phyloP scores from a whole-genome alignment of 140 eudicot genomes.

The Cichorium intybus region DNA sequence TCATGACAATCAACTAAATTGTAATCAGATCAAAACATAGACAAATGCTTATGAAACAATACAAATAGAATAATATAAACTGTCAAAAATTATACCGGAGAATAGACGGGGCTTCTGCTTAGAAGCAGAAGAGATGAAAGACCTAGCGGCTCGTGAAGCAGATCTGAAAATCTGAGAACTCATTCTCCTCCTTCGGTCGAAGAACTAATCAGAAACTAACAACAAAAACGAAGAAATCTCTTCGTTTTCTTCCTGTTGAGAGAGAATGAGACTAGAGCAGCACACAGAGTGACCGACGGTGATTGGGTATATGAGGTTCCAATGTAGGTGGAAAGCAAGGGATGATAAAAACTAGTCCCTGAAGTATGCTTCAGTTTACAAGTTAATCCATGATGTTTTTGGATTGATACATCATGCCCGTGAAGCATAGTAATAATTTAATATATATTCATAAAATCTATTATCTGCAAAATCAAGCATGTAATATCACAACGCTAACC shows the following conservation, averaged over 20 bases:
- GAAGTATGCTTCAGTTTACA: not conserved
- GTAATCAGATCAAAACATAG: conserved; percentile 12
- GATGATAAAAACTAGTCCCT: conserved; percentile 11
- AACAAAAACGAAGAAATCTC: not conserved
- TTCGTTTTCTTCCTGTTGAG: not conserved
- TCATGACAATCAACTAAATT: not conserved
- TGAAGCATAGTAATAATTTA: too few relatives aligned
- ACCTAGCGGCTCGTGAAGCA: conserved; percentile 65
- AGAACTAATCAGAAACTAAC: not conserved
- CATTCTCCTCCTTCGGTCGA: conserved; percentile 35
- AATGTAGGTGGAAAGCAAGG: conserved; percentile 6
- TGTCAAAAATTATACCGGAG: conserved; percentile 43
- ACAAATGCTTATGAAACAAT: conserved; percentile 6
- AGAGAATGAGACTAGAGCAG: conserved; percentile 19
- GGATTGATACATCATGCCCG: not conserved
- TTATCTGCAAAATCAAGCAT: not conserved
- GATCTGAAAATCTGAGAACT: conserved; percentile 74
- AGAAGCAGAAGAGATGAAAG: conserved; percentile 69
- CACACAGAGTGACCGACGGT: not conserved
- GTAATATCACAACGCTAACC: not conserved
- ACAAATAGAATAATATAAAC: not conserved
- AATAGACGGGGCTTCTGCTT: conserved; percentile 58
- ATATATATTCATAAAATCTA: not conserved
- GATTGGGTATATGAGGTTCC: conserved; percentile 39
- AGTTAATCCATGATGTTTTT: conserved; percentile 9